Percentiles rank a stretch among this genome's conserved stretches.
phyloP scores from a whole-genome alignment of 116 monocot species.

The Papilionanthe hybrid region DNA sequence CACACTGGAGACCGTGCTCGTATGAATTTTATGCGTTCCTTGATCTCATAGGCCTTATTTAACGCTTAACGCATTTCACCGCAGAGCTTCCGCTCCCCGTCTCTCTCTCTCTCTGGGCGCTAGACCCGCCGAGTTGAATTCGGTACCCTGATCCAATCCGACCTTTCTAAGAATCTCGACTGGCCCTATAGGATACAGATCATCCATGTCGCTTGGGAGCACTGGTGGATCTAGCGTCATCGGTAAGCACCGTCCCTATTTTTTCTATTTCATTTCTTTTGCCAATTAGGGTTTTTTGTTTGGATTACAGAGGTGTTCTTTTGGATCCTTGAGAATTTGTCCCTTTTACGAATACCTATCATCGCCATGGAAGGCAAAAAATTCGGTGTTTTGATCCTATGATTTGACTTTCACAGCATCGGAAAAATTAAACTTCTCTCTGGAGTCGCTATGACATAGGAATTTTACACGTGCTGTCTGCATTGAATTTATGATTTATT shows the following conservation, averaged over 20 bases:
- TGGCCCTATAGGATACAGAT: background rate
- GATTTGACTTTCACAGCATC: background rate
- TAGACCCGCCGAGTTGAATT: background rate
- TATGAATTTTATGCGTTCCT: too few species aligned
- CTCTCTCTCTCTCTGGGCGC: background rate
- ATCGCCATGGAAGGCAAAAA: background rate
- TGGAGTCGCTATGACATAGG: background rate
- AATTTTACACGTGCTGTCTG: background rate
- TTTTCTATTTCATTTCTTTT: background rate
- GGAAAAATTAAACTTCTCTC: background rate
- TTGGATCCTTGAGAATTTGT: background rate
- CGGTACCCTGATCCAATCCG: background rate
- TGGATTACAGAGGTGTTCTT: background rate
- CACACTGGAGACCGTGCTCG: too few species aligned
- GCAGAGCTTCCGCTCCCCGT: background rate
- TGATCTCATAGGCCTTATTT: background rate
- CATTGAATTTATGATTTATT: background rate
- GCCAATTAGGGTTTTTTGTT: conserved; percentile 7
- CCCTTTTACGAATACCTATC: background rate
- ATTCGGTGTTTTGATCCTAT: background rate
- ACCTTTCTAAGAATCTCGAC: background rate
- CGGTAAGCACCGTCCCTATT: background rate
- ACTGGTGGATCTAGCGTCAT: conserved; percentile 14
- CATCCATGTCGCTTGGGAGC: conserved; percentile 14
- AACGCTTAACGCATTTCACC: background rate